phyloP scores from a whole-genome alignment of 306 rosid genomes.

The Fragaria iinumae region DNA sequence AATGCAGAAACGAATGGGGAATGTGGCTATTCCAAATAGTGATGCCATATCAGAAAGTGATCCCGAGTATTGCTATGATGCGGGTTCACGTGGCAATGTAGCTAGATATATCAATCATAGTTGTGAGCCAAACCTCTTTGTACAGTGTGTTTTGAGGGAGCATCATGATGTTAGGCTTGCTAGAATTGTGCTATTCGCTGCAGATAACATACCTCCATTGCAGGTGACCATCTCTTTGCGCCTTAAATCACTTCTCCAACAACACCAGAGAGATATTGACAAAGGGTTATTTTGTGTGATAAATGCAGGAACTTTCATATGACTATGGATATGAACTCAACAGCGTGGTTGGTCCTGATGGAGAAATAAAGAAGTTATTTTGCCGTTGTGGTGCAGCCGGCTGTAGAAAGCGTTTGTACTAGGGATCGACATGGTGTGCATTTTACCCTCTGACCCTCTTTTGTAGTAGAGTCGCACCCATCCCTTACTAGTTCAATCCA shows the following conservation, averaged over 20 bases:
- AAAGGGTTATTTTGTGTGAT: not conserved
- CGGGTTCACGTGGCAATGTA: constrained; percentile 24
- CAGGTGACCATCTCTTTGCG: constrained; percentile 7
- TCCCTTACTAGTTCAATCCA: not conserved
- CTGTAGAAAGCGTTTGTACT: constrained; percentile 39
- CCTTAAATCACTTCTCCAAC: not conserved
- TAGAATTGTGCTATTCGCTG: constrained; percentile 32
- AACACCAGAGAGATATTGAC: not conserved
- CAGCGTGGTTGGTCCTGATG: constrained; percentile 34
- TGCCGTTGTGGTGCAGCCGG: constrained; percentile 33
- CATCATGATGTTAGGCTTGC: constrained; percentile 29
- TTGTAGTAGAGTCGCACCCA: not conserved
- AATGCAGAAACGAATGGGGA: constrained; percentile 28
- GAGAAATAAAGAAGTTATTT: constrained; percentile 24
- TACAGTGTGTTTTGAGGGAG: constrained; percentile 37
- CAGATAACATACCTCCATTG: constrained; percentile 32
- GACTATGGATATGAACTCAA: constrained; percentile 38
- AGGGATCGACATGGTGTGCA: not conserved
- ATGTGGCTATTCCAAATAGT: constrained; percentile 22
- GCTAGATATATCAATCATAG: constrained; percentile 38
- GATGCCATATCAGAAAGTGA: constrained; percentile 7
- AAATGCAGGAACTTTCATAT: constrained; percentile 35
- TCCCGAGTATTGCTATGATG: constrained; percentile 32
- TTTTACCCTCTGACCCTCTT: constrained; percentile 2
- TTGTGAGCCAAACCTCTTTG: constrained; percentile 39